These are phyloP conservation scores for Exidia glandulosa DNA, from an alignment of 768 basidiomycete genomes.

Conservation along the genomic window DNA sequence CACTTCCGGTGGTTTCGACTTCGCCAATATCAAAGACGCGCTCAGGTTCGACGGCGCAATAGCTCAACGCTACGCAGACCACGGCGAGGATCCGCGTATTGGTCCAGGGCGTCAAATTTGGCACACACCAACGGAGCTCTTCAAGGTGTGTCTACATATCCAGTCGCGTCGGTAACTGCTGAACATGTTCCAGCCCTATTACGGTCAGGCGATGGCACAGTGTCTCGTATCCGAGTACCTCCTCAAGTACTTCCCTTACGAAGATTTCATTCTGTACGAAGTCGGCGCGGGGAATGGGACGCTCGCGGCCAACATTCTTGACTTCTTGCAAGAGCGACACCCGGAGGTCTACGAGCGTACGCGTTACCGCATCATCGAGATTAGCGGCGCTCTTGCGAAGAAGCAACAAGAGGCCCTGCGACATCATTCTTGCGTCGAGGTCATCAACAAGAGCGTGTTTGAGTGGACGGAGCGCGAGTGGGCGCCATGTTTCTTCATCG, in stretches of 20 bases:
- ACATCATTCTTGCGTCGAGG: slow-evolving; percentile 54
- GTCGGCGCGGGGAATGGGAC: slow-evolving; percentile 98
- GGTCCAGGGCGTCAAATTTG: slow-evolving; percentile 85
- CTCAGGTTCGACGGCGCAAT: slow-evolving; percentile 74
- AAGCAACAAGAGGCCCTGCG: slow-evolving; percentile 60
- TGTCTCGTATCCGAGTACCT: slow-evolving; percentile 89
- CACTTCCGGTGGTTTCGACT: slow-evolving; percentile 41
- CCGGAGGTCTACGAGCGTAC: slow-evolving; percentile 86
- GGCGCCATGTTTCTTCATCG: slow-evolving; percentile 85
- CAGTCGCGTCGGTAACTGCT: not conserved
- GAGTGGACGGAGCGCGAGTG: slow-evolving; percentile 67
- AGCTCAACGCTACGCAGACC: slow-evolving; percentile 61
- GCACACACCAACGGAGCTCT: slow-evolving; percentile 97
- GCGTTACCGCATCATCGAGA: slow-evolving; percentile 90
- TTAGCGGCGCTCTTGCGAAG: slow-evolving; percentile 66
- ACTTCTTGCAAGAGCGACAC: slow-evolving; percentile 69
- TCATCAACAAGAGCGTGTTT: slow-evolving; percentile 74
- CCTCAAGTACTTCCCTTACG: slow-evolving; percentile 90
- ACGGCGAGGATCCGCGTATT: slow-evolving; percentile 42
- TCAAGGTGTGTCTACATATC: slow-evolving; percentile 63
- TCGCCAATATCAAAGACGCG: slow-evolving; percentile 51
- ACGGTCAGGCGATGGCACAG: slow-evolving; percentile 80
- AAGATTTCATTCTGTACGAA: slow-evolving; percentile 93
- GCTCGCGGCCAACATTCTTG: slow-evolving; percentile 77
- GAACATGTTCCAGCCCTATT: slow-evolving; percentile 61